phyloP scores from a whole-genome alignment of 2,329 filamentous ascomycete species.

The Aspergillus phoenicis region DNA sequence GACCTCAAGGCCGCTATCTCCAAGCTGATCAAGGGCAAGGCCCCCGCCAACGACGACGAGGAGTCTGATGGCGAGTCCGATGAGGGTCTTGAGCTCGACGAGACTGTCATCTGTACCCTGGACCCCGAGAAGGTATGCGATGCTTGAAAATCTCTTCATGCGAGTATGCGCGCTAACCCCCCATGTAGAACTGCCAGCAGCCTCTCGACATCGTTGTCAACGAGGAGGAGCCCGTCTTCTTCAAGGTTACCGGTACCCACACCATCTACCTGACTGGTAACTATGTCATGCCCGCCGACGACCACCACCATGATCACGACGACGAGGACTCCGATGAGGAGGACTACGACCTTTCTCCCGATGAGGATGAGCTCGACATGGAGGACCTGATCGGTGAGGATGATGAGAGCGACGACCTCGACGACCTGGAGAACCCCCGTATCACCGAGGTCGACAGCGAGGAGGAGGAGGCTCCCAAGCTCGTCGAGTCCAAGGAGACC shows the following conservation, averaged over 20 bases:
- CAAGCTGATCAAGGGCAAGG: slow-evolving; percentile 67
- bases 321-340: slow-evolving; percentile 67
- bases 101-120: slow-evolving; percentile 93
- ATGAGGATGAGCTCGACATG: slow-evolving; percentile 72
- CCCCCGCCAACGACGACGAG: slow-evolving; percentile 68
- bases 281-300: slow-evolving; percentile 75
- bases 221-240: slow-evolving; percentile 88
- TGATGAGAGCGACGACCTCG: slow-evolving; percentile 74
- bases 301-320: slow-evolving; percentile 55
- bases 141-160: neutral
- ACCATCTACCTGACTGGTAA: slow-evolving; percentile 92
- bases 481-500: slow-evolving; percentile 61
- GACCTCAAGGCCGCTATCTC: slow-evolving; percentile 52
- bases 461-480: slow-evolving; percentile 68
- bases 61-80: slow-evolving; percentile 59
- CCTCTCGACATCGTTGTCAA: slow-evolving; percentile 88
- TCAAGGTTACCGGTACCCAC: slow-evolving; percentile 87
- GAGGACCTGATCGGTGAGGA: slow-evolving; percentile 56
- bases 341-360: slow-evolving; percentile 79
- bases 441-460: slow-evolving; percentile 81
- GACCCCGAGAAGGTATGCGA: slow-evolving; percentile 81
- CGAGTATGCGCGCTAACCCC: slow-evolving; percentile 14
- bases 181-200: slow-evolving; percentile 83
- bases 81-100: slow-evolving; percentile 71
- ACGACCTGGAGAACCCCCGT: slow-evolving; percentile 75